A percentile compares a stretch with the other conserved stretches of the same genome.
Conservation (phyloP, 441 rosid species). For the Corymbia citriodora region DNA sequence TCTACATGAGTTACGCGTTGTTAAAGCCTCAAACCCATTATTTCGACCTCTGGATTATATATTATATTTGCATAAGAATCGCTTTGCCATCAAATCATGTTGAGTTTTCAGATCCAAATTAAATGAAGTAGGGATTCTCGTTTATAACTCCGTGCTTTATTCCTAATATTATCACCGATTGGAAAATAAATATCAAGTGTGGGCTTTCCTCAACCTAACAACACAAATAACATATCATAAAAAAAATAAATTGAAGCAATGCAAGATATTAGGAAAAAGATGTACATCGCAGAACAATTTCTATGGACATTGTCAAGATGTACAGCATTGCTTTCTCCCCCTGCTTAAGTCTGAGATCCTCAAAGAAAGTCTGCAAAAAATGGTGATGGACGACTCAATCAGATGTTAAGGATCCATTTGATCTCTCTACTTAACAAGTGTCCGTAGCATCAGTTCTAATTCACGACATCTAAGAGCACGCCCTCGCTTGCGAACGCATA, state of each 20-base stretch:
- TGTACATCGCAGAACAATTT: background rate
- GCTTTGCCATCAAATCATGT: background rate
- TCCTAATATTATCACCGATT: background rate
- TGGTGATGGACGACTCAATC: background rate
- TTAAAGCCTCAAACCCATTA: background rate
- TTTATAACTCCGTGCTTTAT: background rate
- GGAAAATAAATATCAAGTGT: background rate
- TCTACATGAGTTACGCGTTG: accelerated
- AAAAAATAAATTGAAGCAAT: background rate
- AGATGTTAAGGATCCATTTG: background rate
- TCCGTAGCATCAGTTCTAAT: background rate
- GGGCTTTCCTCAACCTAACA: background rate
- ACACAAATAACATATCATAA: background rate
- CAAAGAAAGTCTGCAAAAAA: background rate
- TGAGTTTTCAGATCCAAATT: background rate
- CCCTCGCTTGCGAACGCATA: background rate
- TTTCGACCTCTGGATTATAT: background rate
- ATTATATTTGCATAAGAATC: background rate
- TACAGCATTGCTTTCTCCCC: background rate
- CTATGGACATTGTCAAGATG: background rate
- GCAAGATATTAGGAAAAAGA: background rate
- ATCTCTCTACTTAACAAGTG: background rate
- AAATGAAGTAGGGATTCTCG: background rate
- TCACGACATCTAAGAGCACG: background rate
- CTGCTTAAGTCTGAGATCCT: background rate